phyloP scores from a whole-genome alignment of 257 asterid genomes.

The Plantago ovata region DNA sequence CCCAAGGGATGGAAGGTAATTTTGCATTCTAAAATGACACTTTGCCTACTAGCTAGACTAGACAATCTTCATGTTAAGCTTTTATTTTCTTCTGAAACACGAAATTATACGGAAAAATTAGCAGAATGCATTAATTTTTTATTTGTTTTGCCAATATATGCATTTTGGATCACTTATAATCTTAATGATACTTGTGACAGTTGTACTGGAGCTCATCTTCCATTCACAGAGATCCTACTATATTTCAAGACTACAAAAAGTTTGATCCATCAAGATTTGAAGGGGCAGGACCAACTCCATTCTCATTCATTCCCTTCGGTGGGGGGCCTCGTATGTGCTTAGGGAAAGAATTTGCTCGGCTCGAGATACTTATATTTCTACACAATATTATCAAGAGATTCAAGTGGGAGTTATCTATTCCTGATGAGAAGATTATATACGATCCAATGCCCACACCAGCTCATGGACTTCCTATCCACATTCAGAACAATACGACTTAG shows the following conservation, averaged over 20 bases:
- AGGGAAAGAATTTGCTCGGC: slow-evolving; percentile 62
- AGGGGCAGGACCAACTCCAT: slow-evolving; percentile 58
- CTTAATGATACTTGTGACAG: slow-evolving; percentile 23
- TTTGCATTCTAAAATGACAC: not conserved
- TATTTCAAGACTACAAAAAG: slow-evolving; percentile 19
- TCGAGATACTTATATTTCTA: slow-evolving; percentile 52
- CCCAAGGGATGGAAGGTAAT: slow-evolving; percentile 92
- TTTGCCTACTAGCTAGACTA: not conserved
- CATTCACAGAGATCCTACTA: slow-evolving; percentile 43
- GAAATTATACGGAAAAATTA: not conserved
- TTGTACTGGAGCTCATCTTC: slow-evolving; percentile 51
- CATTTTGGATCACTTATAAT: not conserved
- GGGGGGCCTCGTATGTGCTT: slow-evolving; percentile 79
- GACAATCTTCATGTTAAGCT: too few relatives aligned
- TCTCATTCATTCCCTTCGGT: slow-evolving; percentile 59
- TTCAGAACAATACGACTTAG: slow-evolving; percentile 27
- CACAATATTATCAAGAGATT: slow-evolving; percentile 37
- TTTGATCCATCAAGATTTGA: slow-evolving; percentile 70
- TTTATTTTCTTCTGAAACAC: not conserved
- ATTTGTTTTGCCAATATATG: too few relatives aligned
- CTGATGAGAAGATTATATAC: slow-evolving; percentile 38
- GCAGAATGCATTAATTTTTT: too few relatives aligned
- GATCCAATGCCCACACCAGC: slow-evolving; percentile 60
- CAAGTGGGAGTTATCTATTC: slow-evolving; percentile 41
- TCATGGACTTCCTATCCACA: slow-evolving; percentile 43